Evolutionary conservation across 352 stramenopile genomes (phyloP).

Genomic region (Phytophthora pini): DNA sequence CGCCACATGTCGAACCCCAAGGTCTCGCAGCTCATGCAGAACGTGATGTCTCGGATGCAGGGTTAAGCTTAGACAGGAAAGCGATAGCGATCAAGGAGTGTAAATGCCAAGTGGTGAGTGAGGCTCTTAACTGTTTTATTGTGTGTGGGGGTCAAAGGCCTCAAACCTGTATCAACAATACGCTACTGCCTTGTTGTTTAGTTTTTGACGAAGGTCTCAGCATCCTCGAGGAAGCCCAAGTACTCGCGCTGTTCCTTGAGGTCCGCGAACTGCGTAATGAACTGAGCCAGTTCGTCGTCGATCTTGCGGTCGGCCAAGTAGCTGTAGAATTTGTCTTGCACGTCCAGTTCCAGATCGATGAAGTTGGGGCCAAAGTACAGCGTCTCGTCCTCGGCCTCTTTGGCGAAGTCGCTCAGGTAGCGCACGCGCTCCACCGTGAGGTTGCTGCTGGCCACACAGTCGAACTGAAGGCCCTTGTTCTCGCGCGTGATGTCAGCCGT

Average conservation of each 20-base stretch:
- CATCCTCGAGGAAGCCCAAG: conserved; percentile 75
- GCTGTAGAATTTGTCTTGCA: conserved; percentile 83
- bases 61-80: conserved; percentile 25
- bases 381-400: conserved; percentile 65
- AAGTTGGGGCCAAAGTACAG: conserved; percentile 85
- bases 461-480: conserved; percentile 82
- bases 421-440: conserved; percentile 81
- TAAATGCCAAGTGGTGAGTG: conserved; percentile 27
- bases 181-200: conserved; percentile 35
- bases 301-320: conserved; percentile 83
- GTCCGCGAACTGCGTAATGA: conserved; percentile 86
- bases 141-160: conserved; percentile 12
- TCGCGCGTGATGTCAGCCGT: conserved; percentile 73
- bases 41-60: conserved; percentile 71
- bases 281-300: conserved; percentile 85
- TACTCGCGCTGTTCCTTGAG: conserved; percentile 90
- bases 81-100: conserved; percentile 17
- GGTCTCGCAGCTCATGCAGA: conserved; percentile 83
- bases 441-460: conserved; percentile 84
- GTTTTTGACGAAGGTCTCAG: conserved; percentile 75
- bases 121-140: conserved; percentile 28
- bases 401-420: conserved; percentile 62
- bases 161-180: conserved; percentile 22
- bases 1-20: conserved; percentile 90
- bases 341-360: conserved; percentile 84